A percentile compares a stretch with the other conserved stretches of the same genome.
Evolutionary conservation across 1,139 yeast species (phyloP).

Genomic region (Fermentozyma sake): DNA sequence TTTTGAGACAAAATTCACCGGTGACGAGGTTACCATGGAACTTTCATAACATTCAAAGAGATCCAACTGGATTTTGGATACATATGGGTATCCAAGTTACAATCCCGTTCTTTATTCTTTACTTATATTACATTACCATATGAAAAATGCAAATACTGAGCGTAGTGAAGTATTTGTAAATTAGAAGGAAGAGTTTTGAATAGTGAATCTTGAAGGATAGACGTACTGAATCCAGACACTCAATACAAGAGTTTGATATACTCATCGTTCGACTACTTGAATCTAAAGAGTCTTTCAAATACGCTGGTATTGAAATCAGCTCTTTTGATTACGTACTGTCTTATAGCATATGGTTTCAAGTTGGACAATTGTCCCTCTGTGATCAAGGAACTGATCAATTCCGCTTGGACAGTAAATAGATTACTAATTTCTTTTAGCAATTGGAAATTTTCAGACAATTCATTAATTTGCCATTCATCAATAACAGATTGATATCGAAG

Average conservation of each 20-base stretch:
- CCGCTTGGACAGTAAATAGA: constrained; percentile 71
- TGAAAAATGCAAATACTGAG: too few relatives aligned
- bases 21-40: too few relatives aligned
- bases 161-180: too few relatives aligned
- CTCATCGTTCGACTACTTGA: constrained; percentile 23
- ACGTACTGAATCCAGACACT: too few relatives aligned
- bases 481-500: constrained; percentile 72
- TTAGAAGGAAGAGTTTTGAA: too few relatives aligned
- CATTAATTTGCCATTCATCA: constrained; percentile 65
- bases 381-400: constrained; percentile 68
- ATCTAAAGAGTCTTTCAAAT: constrained; percentile 45
- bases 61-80: too few relatives aligned
- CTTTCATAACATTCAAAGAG: too few relatives aligned
- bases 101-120: too few relatives aligned
- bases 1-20: too few relatives aligned
- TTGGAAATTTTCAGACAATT: constrained; percentile 64
- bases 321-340: constrained; percentile 68
- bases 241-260: too few relatives aligned
- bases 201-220: too few relatives aligned
- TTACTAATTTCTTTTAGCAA: constrained; percentile 80
- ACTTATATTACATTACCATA: constrained; percentile 3
- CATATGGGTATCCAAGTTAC: too few relatives aligned
- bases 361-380: constrained; percentile 76
- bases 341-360: constrained; percentile 61
- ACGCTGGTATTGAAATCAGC: constrained; percentile 61